phyloP scores from a whole-genome alignment of 129 eudicot genomes.

The Flaveria ramosissima region DNA sequence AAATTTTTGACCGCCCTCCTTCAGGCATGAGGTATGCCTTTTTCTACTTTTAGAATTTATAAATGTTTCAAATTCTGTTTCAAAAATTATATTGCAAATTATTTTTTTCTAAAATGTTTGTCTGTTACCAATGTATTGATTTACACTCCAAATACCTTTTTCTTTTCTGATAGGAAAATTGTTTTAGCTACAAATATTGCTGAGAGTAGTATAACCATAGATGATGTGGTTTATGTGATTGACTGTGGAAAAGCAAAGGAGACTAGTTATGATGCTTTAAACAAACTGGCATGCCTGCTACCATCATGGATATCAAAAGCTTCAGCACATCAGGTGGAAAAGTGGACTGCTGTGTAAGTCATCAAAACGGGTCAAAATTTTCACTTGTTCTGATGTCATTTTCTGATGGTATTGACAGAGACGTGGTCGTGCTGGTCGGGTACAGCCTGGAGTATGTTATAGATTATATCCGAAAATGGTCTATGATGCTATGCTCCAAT shows the following conservation, averaged over 20 bases:
- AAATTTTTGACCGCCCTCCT: constrained; percentile 93
- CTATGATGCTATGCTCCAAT: constrained; percentile 87
- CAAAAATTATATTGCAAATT: too few species aligned
- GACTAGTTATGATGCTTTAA: constrained; percentile 97
- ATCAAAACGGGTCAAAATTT: not conserved
- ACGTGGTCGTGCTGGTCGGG: constrained; percentile 99
- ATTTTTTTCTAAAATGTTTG: not conserved
- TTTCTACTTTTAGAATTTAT: not conserved
- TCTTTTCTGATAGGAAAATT: constrained; percentile 63
- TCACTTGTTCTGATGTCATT: constrained; percentile 16
- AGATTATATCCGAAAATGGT: constrained; percentile 84
- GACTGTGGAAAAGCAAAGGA: constrained; percentile 99
- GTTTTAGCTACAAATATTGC: constrained; percentile 96
- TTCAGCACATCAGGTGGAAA: constrained; percentile 93
- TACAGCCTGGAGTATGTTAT: constrained; percentile 92
- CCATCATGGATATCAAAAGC: constrained; percentile 99
- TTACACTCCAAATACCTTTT: not conserved
- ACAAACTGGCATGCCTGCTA: constrained; percentile 83
- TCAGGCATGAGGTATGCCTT: constrained; percentile 54
- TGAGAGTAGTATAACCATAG: constrained; percentile 96
- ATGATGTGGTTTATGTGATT: constrained; percentile 89
- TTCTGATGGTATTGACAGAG: constrained; percentile 55
- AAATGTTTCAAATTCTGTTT: not conserved
- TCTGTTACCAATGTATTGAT: constrained; percentile 11
- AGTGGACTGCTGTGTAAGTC: not conserved